Base-by-base conservation (phyloP, 148 eudicot genomes). In the Oxyria digyna region DNA sequence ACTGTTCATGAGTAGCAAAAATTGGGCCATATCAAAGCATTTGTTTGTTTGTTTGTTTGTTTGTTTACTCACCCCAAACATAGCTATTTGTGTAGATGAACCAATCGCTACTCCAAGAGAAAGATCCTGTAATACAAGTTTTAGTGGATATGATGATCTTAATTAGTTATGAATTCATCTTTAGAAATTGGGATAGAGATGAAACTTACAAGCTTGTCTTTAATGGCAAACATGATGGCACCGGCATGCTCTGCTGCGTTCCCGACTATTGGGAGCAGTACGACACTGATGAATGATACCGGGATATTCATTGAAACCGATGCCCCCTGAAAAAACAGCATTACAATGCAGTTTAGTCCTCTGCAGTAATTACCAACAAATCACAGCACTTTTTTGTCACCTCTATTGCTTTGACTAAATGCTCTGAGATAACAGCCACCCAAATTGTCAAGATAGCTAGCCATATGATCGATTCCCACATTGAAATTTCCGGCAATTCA, bases 201-300 rank as follows among this genome's bases (percentile, higher is more conserved):
- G n/a, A 13, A 21, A 68, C 87, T 71, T 68, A 84, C 85, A 68
- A 81, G 85, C 74, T 84, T 79, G 76, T 84, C 83, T 69, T 84
- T 84, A 50, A 81, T 59, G 4, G 85, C 87, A 79, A 84, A 84
- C 79, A 84, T 77, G 50, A 84, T 45, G 23, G 87, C 83, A 59
- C 87, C 73, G 3, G 87, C 87, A 79, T 84, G 87, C 64, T 84
- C 87, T 13, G 87, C 82, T 29, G 87, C 87, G 73, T 84, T 84
- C 20, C 87, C 87, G 35, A 84, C 87, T 29, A 81, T 79, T 14
- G 87, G 87, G 21, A 84, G 85, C 54, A 84, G 67, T 21, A 84
- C 79, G 12, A 84, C 87, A 43, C 87, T 84, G 38, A 84, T 81
- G 70, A 84, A 84, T 23, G 84, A 78, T 20, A 81, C 68, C 4